Conservation (phyloP, 495 filamentous ascomycete genomes). For the Penicillium diatomitis region DNA sequence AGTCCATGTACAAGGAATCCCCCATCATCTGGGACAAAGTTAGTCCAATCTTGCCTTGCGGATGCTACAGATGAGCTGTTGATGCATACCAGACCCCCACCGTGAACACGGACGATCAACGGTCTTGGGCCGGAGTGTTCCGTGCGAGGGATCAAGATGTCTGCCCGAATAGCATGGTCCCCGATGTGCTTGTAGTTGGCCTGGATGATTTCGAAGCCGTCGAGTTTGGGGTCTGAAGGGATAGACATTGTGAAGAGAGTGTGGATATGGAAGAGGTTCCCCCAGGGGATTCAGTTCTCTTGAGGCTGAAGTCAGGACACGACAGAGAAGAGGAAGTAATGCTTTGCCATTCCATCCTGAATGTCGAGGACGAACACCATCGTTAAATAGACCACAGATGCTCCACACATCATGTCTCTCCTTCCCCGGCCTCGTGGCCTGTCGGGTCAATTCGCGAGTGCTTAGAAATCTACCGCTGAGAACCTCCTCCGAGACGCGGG, state of each 20-base stretch:
- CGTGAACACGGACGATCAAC: constrained; percentile 23
- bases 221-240: constrained; percentile 12
- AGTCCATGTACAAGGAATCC: constrained; percentile 22
- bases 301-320: no score
- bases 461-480: no score
- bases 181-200: constrained; percentile 22
- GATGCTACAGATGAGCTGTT: background rate
- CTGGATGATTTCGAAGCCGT: constrained; percentile 22
- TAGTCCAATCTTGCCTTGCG: background rate
- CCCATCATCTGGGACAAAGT: constrained; percentile 15
- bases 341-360: no score
- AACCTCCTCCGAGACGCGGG: no score
- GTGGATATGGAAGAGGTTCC: no score
- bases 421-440: no score
- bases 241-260: background rate
- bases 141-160: constrained; percentile 23
- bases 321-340: no score
- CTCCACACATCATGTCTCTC: no score
- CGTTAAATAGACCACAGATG: no score
- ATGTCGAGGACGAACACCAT: no score
- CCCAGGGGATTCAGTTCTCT: no score
- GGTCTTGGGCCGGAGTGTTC: constrained; percentile 15
- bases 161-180: constrained; percentile 24
- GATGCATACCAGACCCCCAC: constrained; percentile 24
- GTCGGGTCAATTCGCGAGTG: no score